phyloP scores from a whole-genome alignment of 352 stramenopile genomes.

The Plasmopara muralis region DNA sequence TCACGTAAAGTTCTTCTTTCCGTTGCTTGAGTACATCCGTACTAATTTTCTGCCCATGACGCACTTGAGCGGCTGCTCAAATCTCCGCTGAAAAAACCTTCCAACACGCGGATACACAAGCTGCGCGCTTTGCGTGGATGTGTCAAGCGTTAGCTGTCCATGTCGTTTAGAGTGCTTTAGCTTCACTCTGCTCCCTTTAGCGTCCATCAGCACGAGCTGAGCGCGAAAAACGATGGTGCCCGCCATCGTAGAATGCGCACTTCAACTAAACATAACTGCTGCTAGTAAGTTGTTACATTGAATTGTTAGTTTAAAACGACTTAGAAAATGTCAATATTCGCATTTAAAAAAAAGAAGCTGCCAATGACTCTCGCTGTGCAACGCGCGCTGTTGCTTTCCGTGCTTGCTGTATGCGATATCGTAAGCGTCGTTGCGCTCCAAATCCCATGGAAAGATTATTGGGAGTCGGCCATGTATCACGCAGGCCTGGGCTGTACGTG shows the following conservation, averaged over 20 bases:
- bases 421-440: conserved; percentile 8
- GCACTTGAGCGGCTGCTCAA: conserved; percentile 48
- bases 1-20: conserved; percentile 38
- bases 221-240: conserved; percentile 14
- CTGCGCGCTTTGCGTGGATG: conserved; percentile 27
- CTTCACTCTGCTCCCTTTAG: conserved; percentile 1
- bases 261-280: conserved; percentile 11
- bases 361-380: conserved; percentile 1
- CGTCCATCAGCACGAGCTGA: conserved; percentile 30
- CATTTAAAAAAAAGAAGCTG: conserved; percentile 1
- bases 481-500: conserved; percentile 44
- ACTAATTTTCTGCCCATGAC: conserved; percentile 34
- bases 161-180: conserved; percentile 35
- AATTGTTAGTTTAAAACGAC: conserved; percentile 2
- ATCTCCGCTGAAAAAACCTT: conserved; percentile 36
- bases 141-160: conserved; percentile 31
- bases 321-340: conserved; percentile 2
- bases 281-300: conserved; percentile 3
- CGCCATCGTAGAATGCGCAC: conserved; percentile 11
- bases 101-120: conserved; percentile 38
- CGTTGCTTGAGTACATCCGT: conserved; percentile 41
- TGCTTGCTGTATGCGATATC: conserved; percentile 7
- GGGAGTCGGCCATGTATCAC: conserved; percentile 40
- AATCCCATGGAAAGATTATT: conserved; percentile 28
- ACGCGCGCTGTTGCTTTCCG: conserved; percentile 12